A percentile compares a stretch with the other conserved stretches of the same genome.
Evolutionary conservation across 2,329 filamentous ascomycete species (phyloP).

Genomic region (Fusarium staphyleae): DNA sequence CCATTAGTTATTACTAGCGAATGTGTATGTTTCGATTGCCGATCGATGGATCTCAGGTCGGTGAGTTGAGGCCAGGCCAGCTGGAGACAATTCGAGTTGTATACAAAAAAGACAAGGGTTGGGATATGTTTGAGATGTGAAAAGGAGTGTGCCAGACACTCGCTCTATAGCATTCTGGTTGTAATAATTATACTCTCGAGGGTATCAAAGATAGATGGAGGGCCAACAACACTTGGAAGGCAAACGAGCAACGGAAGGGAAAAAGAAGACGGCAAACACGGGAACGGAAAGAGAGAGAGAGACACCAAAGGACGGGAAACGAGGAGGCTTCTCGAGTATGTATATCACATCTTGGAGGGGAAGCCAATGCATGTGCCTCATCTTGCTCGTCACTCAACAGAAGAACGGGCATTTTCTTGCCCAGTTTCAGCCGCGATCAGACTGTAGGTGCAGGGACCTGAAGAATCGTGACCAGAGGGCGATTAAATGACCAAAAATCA

Average conservation of each 20-base stretch:
- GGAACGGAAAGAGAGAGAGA: conserved; percentile 3
- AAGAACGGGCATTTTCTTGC: conserved; percentile 12
- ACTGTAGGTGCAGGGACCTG: background rate
- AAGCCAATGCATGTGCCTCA: background rate
- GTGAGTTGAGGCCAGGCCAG: conserved; percentile 27
- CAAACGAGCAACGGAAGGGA: conserved; percentile 11
- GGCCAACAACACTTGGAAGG: conserved; percentile 1
- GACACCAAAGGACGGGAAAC: background rate
- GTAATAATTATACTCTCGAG: background rate
- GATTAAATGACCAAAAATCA: background rate
- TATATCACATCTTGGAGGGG: background rate
- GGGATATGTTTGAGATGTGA: background rate
- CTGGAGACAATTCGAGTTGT: conserved; percentile 24
- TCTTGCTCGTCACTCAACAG: conserved; percentile 24
- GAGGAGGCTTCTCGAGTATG: conserved; percentile 17
- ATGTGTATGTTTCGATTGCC: conserved; percentile 7
- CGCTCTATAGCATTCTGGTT: conserved; percentile 15
- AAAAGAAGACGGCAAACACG: conserved; percentile 12
- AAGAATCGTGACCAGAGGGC: background rate
- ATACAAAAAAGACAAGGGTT: conserved; percentile 3
- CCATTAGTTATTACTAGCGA: conserved; percentile 17
- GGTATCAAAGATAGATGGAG: background rate
- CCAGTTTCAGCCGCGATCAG: conserved; percentile 14
- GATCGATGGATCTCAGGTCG: conserved; percentile 1
- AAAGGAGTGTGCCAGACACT: conserved; percentile 23